These are phyloP conservation scores for Poterioochromonas sp. DNA, from an alignment of 352 stramenopile genomes.

Conservation along the genomic window DNA sequence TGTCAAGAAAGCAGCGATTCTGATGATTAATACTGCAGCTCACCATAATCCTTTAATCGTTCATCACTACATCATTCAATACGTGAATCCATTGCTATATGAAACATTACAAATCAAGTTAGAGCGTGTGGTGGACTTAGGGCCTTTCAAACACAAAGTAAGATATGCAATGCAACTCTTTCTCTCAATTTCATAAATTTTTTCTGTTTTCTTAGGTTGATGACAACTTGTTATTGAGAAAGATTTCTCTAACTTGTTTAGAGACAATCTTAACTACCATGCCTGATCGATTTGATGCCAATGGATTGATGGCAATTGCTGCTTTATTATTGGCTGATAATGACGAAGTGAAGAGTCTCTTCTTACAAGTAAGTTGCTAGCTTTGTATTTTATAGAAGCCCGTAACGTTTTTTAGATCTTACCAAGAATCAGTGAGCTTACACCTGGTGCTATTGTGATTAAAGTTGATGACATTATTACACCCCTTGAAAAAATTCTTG, in stretches of 20 bases:
- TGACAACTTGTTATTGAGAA: constrained; percentile 61
- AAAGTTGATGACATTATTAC: constrained; percentile 76
- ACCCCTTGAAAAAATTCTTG: constrained; percentile 83
- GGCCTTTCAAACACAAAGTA: constrained; percentile 97
- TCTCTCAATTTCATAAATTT: no score
- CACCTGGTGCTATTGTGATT: constrained; percentile 60
- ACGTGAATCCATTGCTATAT: constrained; percentile 78
- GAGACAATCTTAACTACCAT: constrained; percentile 88
- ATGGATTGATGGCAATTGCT: constrained; percentile 80
- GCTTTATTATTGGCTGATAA: constrained; percentile 70
- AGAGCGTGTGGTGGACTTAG: constrained; percentile 90
- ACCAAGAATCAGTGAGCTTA: neutral
- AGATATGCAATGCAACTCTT: constrained; percentile 67
- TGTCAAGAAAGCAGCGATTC: constrained; percentile 81
- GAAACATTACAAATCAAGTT: constrained; percentile 78
- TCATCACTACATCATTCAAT: constrained; percentile 55
- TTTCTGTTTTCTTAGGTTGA: constrained; percentile 56
- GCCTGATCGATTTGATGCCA: constrained; percentile 77
- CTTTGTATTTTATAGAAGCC: constrained; percentile 71
- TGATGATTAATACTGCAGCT: constrained; percentile 88
- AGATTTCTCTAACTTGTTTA: constrained; percentile 83
- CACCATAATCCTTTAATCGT: constrained; percentile 70
- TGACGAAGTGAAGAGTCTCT: constrained; percentile 91
- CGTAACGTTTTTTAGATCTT: constrained; percentile 58
- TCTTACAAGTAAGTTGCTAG: constrained; percentile 76